Evolutionary conservation across 139 green algal genomes (phyloP).

Genomic region (Closterium sp.): DNA sequence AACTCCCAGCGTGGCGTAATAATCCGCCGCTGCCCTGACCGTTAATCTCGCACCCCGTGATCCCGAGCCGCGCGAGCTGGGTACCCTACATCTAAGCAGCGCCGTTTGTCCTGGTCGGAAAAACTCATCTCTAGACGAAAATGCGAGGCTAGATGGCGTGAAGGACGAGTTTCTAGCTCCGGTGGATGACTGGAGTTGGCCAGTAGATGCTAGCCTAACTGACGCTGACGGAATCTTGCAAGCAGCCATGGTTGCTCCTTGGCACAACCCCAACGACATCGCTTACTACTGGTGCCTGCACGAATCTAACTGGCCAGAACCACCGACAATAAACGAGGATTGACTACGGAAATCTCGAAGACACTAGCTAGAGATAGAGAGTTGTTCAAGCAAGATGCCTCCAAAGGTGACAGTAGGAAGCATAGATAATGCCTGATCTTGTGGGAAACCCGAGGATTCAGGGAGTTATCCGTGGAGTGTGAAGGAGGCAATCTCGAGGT

Average conservation of each 20-base stretch:
- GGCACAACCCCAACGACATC: neutral
- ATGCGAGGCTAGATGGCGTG: neutral
- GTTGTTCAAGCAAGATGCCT: too few relatives aligned
- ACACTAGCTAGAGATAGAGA: too few relatives aligned
- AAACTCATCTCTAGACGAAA: neutral
- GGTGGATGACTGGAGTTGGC: neutral
- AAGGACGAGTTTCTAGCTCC: neutral
- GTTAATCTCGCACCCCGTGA: neutral
- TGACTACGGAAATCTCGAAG: too few relatives aligned
- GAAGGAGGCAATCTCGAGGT: neutral
- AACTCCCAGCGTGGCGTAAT: slow-evolving; percentile 81
- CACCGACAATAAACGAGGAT: neutral
- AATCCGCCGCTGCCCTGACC: slow-evolving; percentile 31
- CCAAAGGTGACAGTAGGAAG: neutral
- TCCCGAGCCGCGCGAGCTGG: neutral
- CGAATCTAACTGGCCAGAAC: neutral
- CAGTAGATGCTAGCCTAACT: neutral
- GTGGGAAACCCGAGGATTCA: neutral
- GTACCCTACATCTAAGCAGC: neutral
- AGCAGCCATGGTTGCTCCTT: neutral
- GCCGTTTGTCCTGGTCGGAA: neutral
- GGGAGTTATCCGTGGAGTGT: neutral
- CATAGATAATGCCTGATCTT: neutral
- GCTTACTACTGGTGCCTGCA: neutral
- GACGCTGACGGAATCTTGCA: neutral